Evolutionary conservation across 805 yeast genomes (phyloP).

Genomic region (Ogataea paraovalis): DNA sequence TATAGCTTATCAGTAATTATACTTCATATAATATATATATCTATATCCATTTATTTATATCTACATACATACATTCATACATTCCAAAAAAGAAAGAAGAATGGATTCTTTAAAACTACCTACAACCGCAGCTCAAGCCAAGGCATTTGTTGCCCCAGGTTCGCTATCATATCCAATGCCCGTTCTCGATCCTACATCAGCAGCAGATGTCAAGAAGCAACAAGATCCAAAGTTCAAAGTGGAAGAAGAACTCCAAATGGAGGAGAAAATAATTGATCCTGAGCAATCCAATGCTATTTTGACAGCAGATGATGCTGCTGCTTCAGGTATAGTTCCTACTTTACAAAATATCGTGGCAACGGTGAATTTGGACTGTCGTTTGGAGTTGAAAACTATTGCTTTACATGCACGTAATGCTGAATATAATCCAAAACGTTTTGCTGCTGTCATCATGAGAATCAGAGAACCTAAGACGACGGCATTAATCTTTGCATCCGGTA

Average conservation of each 20-base stretch:
- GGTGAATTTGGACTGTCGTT: constrained; percentile 91
- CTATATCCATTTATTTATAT: neutral
- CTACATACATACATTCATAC: neutral
- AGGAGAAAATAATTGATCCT: constrained; percentile 9
- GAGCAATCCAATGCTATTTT: constrained; percentile 22
- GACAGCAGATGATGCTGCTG: constrained; percentile 57
- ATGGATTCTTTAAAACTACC: constrained; percentile 78
- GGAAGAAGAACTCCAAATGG: neutral
- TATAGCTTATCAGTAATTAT: neutral
- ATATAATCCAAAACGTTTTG: constrained; percentile 97
- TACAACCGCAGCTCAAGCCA: constrained; percentile 73
- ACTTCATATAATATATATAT: neutral
- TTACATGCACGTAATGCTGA: constrained; percentile 98
- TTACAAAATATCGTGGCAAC: constrained; percentile 96
- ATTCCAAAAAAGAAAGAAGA: constrained; percentile 6
- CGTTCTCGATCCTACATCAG: constrained; percentile 16
- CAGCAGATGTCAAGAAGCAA: constrained; percentile 20
- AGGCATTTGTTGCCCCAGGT: constrained; percentile 63
- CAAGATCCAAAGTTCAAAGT: constrained; percentile 2
- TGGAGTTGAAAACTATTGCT: constrained; percentile 95
- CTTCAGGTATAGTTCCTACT: constrained; percentile 96
- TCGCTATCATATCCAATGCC: constrained; percentile 63
- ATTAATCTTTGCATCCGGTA: constrained; percentile 94
- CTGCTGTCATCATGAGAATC: constrained; percentile 98
- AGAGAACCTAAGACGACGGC: constrained; percentile 99